Evolutionary conservation across 1,284 basidiomycete genomes (phyloP).

Genomic region (Apiotrichum veenhuisii): DNA sequence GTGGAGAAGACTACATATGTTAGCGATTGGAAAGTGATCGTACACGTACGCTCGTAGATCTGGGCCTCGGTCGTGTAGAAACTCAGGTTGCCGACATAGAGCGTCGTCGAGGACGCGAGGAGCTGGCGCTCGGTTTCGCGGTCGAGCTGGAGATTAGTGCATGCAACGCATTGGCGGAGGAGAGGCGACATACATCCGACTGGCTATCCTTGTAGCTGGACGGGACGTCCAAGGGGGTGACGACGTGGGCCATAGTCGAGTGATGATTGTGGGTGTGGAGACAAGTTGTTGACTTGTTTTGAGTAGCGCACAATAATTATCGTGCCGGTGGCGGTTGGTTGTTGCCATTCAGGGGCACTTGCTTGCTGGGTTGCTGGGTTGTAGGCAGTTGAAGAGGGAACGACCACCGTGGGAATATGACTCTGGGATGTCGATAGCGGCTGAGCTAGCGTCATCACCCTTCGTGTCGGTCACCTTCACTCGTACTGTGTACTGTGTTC

Average conservation of each 20-base stretch:
- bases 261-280: not conserved
- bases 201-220: constrained; percentile 94
- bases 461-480: no score
- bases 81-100: constrained; percentile 91
- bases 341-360: no score
- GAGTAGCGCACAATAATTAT: no score
- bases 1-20: constrained; percentile 69
- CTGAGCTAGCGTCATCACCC: not conserved
- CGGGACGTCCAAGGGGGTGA: constrained; percentile 78
- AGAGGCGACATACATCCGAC: constrained; percentile 54
- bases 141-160: constrained; percentile 33
- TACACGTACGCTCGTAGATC: constrained; percentile 76
- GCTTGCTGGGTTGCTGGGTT: not conserved
- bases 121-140: constrained; percentile 53
- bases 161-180: not conserved
- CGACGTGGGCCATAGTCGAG: constrained; percentile 76
- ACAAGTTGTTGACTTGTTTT: no score
- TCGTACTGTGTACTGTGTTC: no score
- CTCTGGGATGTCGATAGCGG: not conserved
- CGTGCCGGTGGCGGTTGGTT: no score
- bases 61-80: constrained; percentile 99
- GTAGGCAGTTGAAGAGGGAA: not conserved
- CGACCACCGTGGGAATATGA: not conserved
- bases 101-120: constrained; percentile 53
- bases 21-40: not conserved